Evolutionary conservation across 352 stramenopile species (phyloP).

Genomic region (Thalassiosira exigua): DNA sequence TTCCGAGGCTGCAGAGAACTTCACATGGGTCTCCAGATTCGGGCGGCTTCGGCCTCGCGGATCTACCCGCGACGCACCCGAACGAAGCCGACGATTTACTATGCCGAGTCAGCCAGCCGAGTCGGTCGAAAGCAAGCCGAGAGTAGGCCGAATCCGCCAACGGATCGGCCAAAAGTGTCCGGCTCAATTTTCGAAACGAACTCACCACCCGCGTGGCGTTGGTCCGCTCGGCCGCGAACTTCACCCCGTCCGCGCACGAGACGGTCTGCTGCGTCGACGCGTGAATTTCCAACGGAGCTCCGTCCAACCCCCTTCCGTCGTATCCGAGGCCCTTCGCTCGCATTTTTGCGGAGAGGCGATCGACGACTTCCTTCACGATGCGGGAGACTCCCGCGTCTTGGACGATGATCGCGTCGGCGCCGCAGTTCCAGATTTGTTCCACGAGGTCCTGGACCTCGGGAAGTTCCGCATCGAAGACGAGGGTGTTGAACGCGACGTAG

Average conservation of each 20-base stretch:
- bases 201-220: conserved; percentile 68
- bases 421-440: conserved; percentile 51
- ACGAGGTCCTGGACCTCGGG: conserved; percentile 69
- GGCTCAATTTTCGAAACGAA: conserved; percentile 2
- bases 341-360: conserved; percentile 14
- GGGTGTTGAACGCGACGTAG: conserved; percentile 82
- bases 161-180: too few relatives aligned
- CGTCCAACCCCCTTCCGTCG: conserved; percentile 37
- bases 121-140: too few relatives aligned
- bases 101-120: too few relatives aligned
- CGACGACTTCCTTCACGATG: conserved; percentile 57
- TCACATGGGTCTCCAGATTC: too few relatives aligned
- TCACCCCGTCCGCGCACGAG: conserved; percentile 71
- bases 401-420: conserved; percentile 83
- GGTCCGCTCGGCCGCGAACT: conserved; percentile 54
- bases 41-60: too few relatives aligned
- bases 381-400: conserved; percentile 76
- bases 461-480: conserved; percentile 81
- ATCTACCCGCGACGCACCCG: too few relatives aligned
- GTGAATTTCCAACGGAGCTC: conserved; percentile 71
- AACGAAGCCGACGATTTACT: too few relatives aligned
- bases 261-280: conserved; percentile 82
- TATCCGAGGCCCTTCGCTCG: not conserved
- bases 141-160: too few relatives aligned
- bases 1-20: too few relatives aligned